Evolutionary conservation across 163 green algal species (phyloP).

Genomic region (Prototheca stagnorum): DNA sequence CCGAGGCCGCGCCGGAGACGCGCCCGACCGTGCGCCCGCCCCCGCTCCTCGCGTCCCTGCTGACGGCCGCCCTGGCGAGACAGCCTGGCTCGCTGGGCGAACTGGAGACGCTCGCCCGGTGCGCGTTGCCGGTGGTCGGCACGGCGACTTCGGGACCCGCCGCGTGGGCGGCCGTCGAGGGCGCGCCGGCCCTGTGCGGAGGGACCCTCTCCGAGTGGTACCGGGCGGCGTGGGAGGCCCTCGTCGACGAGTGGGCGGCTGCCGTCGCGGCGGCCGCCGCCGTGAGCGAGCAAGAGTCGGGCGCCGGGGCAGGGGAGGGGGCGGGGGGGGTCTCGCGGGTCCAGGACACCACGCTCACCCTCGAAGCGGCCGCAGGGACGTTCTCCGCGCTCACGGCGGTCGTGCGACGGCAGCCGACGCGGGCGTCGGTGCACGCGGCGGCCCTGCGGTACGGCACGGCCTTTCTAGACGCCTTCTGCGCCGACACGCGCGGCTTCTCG

Average conservation of each 20-base stretch:
- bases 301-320: too few species aligned
- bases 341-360: too few species aligned
- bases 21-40: too few species aligned
- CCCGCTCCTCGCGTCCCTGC: neutral
- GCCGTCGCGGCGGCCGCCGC: neutral
- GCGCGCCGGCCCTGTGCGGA: conserved; percentile 8
- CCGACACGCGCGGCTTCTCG: neutral
- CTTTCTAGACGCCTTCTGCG: neutral
- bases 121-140: neutral
- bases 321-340: too few species aligned
- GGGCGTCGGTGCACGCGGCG: neutral
- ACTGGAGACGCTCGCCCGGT: neutral
- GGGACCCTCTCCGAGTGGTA: conserved; percentile 12
- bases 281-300: neutral
- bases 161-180: neutral
- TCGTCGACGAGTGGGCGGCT: too few species aligned
- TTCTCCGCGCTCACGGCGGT: neutral
- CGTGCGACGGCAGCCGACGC: neutral
- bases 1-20: too few species aligned
- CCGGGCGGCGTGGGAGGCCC: conserved; percentile 2
- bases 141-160: neutral
- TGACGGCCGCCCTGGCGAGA: neutral
- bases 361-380: neutral
- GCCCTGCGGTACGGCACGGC: neutral
- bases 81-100: neutral